These are phyloP conservation scores for Sordaria brevicollis DNA, from an alignment of 495 filamentous ascomycete genomes.

Conservation along the genomic window DNA sequence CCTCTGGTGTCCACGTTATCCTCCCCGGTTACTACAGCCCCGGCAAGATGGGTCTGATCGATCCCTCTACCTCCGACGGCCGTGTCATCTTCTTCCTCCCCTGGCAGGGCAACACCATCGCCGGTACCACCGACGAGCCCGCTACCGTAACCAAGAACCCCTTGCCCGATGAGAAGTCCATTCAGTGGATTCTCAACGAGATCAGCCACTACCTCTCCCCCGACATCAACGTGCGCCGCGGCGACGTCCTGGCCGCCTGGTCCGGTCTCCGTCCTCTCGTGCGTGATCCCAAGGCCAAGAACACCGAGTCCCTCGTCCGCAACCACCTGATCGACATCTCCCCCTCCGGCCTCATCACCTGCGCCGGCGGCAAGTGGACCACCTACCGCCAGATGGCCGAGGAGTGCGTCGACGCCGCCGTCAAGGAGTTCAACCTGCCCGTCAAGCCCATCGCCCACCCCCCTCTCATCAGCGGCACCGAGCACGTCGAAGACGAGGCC, in stretches of 20 bases:
- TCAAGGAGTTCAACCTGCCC: slow-evolving; percentile 64
- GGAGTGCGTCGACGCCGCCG: slow-evolving; percentile 86
- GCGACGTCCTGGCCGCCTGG: slow-evolving; percentile 94
- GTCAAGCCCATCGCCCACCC: slow-evolving; percentile 46
- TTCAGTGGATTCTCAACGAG: slow-evolving; percentile 93
- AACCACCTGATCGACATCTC: slow-evolving; percentile 91
- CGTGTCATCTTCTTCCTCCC: slow-evolving; percentile 98
- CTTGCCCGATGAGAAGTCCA: slow-evolving; percentile 82
- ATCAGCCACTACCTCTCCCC: slow-evolving; percentile 82
- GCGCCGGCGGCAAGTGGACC: slow-evolving; percentile 98
- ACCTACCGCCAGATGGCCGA: slow-evolving; percentile 99
- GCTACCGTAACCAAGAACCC: slow-evolving; percentile 75
- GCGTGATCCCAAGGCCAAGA: slow-evolving; percentile 85
- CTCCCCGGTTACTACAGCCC: slow-evolving; percentile 94
- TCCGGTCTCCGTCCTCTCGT: slow-evolving; percentile 89
- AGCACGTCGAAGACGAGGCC: slow-evolving; percentile 62
- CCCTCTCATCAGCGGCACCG: slow-evolving; percentile 70
- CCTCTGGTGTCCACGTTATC: slow-evolving; percentile 89
- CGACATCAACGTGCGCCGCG: slow-evolving; percentile 86
- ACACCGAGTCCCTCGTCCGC: slow-evolving; percentile 89
- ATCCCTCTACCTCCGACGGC: slow-evolving; percentile 88
- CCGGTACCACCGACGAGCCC: slow-evolving; percentile 88
- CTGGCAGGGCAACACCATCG: slow-evolving; percentile 99
- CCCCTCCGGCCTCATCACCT: slow-evolving; percentile 76
- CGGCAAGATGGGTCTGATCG: slow-evolving; percentile 91